These are phyloP conservation scores for Spergularia bocconei DNA, from an alignment of 148 eudicot species.

Conservation along the genomic window DNA sequence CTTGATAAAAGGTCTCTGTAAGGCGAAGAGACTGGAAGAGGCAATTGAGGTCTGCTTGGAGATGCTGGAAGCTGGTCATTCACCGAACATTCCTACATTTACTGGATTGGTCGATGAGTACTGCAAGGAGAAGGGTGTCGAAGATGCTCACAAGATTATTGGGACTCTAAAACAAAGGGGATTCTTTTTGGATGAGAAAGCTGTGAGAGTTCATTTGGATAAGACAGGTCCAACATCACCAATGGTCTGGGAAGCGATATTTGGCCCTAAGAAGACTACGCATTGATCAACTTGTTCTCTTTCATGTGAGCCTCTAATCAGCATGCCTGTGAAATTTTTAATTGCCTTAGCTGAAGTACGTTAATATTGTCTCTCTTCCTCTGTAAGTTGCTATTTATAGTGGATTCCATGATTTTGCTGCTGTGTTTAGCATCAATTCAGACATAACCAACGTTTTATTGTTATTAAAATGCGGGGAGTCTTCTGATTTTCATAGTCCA, in stretches of 20 bases:
- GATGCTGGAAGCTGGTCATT: conserved; percentile 84
- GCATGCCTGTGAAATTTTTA: conserved; percentile 13
- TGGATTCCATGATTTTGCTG: not conserved
- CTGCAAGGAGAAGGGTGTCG: conserved; percentile 77
- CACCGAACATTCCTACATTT: conserved; percentile 63
- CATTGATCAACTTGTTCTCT: conserved; percentile 26
- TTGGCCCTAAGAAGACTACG: conserved; percentile 51
- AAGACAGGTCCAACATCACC: conserved; percentile 68
- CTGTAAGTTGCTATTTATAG: conserved; percentile 1
- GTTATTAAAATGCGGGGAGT: too few relatives aligned
- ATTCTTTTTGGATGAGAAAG: conserved; percentile 64
- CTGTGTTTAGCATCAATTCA: not conserved
- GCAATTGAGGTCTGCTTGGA: conserved; percentile 57
- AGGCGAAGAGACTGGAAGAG: conserved; percentile 63
- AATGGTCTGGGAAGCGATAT: conserved; percentile 82
- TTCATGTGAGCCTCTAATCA: conserved; percentile 4
- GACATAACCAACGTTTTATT: not conserved
- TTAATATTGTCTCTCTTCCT: not conserved
- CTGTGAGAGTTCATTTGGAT: conserved; percentile 56
- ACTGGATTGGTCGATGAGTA: conserved; percentile 61
- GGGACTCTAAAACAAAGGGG: conserved; percentile 56
- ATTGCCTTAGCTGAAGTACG: not conserved
- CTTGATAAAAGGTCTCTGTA: conserved; percentile 57
- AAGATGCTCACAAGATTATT: conserved; percentile 55
- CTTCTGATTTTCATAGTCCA: not conserved